Evolutionary conservation across 2,329 filamentous ascomycete genomes (phyloP).

Genomic region (Lecanicillium sp.): DNA sequence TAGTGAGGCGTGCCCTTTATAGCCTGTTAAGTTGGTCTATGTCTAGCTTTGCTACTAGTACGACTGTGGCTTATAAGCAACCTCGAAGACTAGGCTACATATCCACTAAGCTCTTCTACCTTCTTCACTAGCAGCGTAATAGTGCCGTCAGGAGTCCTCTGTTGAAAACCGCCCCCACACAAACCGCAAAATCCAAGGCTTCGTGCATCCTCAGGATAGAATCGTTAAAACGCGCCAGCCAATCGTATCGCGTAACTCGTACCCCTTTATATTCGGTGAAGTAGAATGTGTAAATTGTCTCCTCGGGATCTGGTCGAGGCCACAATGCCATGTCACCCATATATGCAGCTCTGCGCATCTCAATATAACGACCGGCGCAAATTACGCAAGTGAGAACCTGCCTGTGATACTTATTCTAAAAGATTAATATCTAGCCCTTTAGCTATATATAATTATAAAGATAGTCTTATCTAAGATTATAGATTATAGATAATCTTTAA

Average conservation of each 20-base stretch:
- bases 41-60: no score
- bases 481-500: background rate
- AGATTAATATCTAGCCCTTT: background rate
- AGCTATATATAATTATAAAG: no score
- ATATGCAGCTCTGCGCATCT: background rate
- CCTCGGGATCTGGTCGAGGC: background rate
- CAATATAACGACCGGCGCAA: slow-evolving; percentile 1
- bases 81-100: no score
- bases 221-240: background rate
- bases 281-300: background rate
- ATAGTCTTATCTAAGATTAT: background rate
- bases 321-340: slow-evolving; percentile 1
- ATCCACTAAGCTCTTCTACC: no score
- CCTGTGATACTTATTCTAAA: background rate
- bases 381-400: background rate
- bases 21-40: no score
- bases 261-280: background rate
- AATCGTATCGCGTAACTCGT: background rate
- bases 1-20: no score
- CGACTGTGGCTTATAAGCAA: no score
- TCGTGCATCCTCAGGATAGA: background rate
- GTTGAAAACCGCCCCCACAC: background rate
- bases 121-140: background rate
- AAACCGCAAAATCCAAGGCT: background rate
- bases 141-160: background rate